phyloP scores from a whole-genome alignment of 441 rosid genomes.

The Populus tomentosa region DNA sequence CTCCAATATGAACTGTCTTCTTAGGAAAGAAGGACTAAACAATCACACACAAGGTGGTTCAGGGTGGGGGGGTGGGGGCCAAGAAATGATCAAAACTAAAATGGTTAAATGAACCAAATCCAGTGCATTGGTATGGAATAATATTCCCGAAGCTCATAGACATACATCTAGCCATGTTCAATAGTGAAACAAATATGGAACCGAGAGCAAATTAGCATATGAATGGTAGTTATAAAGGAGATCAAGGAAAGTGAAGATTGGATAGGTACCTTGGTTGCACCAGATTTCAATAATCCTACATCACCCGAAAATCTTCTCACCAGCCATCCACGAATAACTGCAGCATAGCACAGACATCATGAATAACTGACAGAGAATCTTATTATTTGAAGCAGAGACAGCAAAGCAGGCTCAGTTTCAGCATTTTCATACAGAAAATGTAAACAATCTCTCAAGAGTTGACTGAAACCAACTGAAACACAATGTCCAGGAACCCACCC shows the following conservation, averaged over 20 bases:
- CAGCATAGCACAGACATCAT: slow-evolving; percentile 16
- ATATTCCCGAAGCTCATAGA: neutral
- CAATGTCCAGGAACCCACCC: neutral
- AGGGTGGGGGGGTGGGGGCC: neutral
- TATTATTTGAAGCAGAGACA: neutral
- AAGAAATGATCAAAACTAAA: neutral
- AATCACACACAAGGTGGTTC: neutral
- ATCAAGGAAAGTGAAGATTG: neutral
- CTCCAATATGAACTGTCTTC: neutral
- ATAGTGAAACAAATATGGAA: neutral
- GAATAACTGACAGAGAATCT: neutral
- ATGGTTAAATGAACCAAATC: neutral
- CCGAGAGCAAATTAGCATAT: neutral
- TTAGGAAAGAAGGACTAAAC: neutral
- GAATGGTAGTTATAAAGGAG: neutral
- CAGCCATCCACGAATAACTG: slow-evolving; percentile 94
- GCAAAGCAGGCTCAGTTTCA: neutral
- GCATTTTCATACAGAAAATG: neutral
- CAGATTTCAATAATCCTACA: slow-evolving; percentile 54
- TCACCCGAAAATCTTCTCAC: slow-evolving; percentile 93
- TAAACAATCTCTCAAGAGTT: neutral
- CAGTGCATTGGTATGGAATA: neutral
- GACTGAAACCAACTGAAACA: neutral
- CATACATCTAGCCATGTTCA: neutral
- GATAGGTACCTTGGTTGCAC: slow-evolving; percentile 47